Conservation (phyloP, 805 yeast species). For the Candida ascalaphidarum region DNA sequence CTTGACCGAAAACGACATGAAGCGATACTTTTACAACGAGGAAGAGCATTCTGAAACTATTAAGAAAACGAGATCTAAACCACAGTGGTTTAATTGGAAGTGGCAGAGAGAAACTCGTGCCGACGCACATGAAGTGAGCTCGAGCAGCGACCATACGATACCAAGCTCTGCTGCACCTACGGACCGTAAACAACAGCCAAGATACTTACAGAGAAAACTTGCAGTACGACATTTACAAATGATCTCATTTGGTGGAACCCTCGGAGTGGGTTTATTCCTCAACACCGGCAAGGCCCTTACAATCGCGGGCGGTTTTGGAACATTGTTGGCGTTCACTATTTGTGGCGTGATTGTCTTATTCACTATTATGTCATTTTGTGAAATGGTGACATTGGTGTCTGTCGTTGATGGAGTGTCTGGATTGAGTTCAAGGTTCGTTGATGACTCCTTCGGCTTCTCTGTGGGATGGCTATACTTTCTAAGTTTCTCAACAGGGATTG, state of each 20-base stretch:
- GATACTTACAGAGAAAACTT: conserved; percentile 45
- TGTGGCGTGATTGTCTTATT: conserved; percentile 60
- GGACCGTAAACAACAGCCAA: conserved; percentile 3
- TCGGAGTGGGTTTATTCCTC: conserved; percentile 68
- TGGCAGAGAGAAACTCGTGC: conserved; percentile 3
- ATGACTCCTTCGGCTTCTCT: conserved; percentile 70
- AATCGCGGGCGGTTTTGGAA: conserved; percentile 73
- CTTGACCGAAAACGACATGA: conserved; percentile 16
- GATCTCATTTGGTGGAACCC: conserved; percentile 71
- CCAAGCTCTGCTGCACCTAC: neutral
- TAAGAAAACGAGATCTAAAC: conserved; percentile 3
- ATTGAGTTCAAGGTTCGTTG: conserved; percentile 64
- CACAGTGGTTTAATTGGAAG: conserved; percentile 7
- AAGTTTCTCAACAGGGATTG: conserved; percentile 63
- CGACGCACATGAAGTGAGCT: neutral
- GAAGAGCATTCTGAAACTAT: conserved; percentile 5
- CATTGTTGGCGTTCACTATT: conserved; percentile 55
- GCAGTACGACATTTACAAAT: conserved; percentile 64
- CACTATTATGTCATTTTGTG: conserved; percentile 70
- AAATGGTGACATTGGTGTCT: conserved; percentile 73
- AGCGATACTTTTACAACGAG: conserved; percentile 16
- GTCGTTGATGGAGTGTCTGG: conserved; percentile 76
- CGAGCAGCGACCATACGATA: conserved; percentile 1
- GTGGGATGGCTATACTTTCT: conserved; percentile 70
- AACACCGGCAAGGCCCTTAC: conserved; percentile 67